Evolutionary conservation across 192 early-diverging fungal genomes (phyloP).

Genomic region (Obelidium mucronatum): DNA sequence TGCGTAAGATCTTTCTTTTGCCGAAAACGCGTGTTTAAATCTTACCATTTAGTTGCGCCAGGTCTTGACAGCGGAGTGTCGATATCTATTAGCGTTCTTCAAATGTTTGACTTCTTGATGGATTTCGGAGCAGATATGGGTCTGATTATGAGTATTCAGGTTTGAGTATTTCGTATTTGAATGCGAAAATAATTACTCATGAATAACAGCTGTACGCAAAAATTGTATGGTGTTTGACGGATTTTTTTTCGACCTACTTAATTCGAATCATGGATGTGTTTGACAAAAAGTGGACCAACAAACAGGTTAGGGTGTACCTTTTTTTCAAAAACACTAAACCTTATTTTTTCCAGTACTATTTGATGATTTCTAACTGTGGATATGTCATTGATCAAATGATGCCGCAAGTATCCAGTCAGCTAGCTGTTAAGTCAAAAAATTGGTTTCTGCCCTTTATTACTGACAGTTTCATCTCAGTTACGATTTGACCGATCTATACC

Average conservation of each 20-base stretch:
- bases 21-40: not conserved
- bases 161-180: slow-evolving; percentile 32
- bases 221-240: slow-evolving; percentile 68
- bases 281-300: slow-evolving; percentile 49
- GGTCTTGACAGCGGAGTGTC: not conserved
- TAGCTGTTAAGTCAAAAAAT: slow-evolving; percentile 58
- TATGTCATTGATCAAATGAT: slow-evolving; percentile 68
- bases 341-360: slow-evolving; percentile 39
- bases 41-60: not conserved
- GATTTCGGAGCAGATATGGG: slow-evolving; percentile 78
- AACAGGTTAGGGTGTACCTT: slow-evolving; percentile 46
- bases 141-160: slow-evolving; percentile 71
- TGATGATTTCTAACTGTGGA: slow-evolving; percentile 53
- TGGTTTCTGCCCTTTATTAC: not conserved
- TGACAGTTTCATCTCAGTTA: slow-evolving; percentile 43
- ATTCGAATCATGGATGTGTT: slow-evolving; percentile 61
- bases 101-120: slow-evolving; percentile 73
- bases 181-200: not conserved
- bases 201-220: slow-evolving; percentile 68
- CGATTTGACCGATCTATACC: slow-evolving; percentile 83
- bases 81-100: slow-evolving; percentile 70
- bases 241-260: slow-evolving; percentile 71
- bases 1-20: not conserved
- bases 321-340: not conserved
- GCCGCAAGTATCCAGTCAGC: slow-evolving; percentile 62